Evolutionary conservation across 1,284 basidiomycete genomes (phyloP).

Genomic region (Pholiota adiposa): DNA sequence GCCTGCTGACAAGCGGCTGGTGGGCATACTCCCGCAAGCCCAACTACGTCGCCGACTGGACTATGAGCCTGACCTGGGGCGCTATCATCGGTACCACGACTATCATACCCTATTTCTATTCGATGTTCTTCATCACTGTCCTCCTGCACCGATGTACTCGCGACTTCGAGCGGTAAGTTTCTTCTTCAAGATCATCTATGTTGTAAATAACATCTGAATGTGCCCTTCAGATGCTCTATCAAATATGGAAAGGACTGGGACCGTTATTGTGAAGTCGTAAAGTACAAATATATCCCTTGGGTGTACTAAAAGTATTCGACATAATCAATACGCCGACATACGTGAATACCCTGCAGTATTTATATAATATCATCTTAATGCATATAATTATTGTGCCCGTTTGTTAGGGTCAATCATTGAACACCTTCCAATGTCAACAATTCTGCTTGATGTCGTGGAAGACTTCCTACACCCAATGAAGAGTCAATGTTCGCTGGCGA

Average conservation of each 20-base stretch:
- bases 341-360: too few species aligned
- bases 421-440: too few species aligned
- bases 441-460: too few species aligned
- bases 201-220: too few species aligned
- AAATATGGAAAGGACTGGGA: conserved; percentile 99
- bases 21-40: conserved; percentile 92
- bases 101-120: conserved; percentile 95
- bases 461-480: too few species aligned
- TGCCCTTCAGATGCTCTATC: conserved; percentile 75
- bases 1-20: conserved; percentile 85
- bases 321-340: neutral
- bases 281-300: conserved; percentile 88
- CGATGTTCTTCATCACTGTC: conserved; percentile 90
- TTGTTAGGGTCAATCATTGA: too few species aligned
- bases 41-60: conserved; percentile 89
- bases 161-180: conserved; percentile 87
- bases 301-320: conserved; percentile 46
- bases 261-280: conserved; percentile 83
- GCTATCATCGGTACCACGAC: conserved; percentile 83
- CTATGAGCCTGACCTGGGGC: conserved; percentile 91
- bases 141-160: conserved; percentile 87
- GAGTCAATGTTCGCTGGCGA: too few species aligned
- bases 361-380: too few species aligned
- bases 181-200: too few species aligned
- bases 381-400: too few species aligned